Evolutionary conservation across 164 flowering plant genomes (phyloP).

Genomic region (Aristolochia californica): DNA sequence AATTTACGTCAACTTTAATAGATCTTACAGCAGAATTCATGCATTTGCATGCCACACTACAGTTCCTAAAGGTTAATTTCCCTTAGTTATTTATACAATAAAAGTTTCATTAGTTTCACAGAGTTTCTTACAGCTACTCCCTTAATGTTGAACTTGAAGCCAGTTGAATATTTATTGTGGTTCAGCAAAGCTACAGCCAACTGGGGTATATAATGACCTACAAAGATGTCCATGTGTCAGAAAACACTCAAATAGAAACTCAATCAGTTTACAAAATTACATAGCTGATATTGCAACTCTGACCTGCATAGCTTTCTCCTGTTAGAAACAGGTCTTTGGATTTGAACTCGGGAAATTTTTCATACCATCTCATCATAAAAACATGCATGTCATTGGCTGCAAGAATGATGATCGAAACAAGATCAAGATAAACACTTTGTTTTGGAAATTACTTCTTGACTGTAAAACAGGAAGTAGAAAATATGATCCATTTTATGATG

Average conservation of each 20-base stretch:
- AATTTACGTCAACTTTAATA: no score
- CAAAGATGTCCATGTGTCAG: slow-evolving; percentile 1
- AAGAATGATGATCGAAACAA: slow-evolving; percentile 6
- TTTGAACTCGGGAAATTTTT: slow-evolving; percentile 68
- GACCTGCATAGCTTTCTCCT: slow-evolving; percentile 99
- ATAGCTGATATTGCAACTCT: background rate
- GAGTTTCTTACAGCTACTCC: slow-evolving; percentile 75
- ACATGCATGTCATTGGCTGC: slow-evolving; percentile 73
- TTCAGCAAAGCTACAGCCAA: slow-evolving; percentile 63
- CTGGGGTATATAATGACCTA: slow-evolving; percentile 96
- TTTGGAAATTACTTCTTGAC: no score
- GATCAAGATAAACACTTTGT: background rate
- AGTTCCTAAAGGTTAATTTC: no score
- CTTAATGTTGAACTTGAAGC: slow-evolving; percentile 75
- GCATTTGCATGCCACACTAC: no score
- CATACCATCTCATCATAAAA: slow-evolving; percentile 62
- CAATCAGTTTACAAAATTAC: no score
- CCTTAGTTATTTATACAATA: no score
- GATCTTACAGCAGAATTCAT: no score
- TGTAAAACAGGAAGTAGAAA: no score
- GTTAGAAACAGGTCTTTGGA: slow-evolving; percentile 67
- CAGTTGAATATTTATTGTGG: slow-evolving; percentile 52
- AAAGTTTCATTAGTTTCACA: no score
- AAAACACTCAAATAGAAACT: background rate
- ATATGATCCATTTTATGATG: no score